Conservation (phyloP, 2,329 filamentous ascomycete genomes). For the Fusarium mangiferae region DNA sequence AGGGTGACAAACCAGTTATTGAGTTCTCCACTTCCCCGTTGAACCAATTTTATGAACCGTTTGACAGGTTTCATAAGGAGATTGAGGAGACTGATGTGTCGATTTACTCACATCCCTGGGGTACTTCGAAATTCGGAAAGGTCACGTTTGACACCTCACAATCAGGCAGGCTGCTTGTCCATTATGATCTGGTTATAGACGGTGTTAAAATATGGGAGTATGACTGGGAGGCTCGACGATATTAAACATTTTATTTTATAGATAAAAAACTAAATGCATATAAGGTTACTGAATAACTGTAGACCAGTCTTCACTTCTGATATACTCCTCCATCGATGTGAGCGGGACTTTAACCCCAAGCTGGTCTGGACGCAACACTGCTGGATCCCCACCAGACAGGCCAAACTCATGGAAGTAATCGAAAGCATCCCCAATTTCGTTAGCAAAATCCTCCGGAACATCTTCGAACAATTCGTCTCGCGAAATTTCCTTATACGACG, state of each 20-base stretch:
- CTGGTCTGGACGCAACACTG: not conserved
- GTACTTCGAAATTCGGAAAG: not conserved
- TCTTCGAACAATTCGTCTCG: not conserved
- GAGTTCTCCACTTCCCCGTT: not conserved
- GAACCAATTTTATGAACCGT: not conserved
- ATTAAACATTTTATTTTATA: accelerated
- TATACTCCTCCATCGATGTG: not conserved
- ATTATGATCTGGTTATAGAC: not conserved
- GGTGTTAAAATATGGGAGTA: not conserved
- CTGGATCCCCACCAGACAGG: not conserved
- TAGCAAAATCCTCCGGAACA: not conserved
- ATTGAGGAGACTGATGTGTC: not conserved
- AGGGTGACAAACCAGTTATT: not conserved
- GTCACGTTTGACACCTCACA: not conserved
- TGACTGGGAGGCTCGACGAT: not conserved
- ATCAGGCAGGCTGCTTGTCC: accelerated
- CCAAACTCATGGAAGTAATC: not conserved
- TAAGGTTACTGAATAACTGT: not conserved
- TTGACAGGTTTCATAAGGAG: not conserved
- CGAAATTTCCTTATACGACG: not conserved
- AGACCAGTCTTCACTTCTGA: not conserved
- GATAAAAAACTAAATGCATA: accelerated
- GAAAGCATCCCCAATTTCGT: not conserved
- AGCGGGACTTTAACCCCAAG: not conserved
- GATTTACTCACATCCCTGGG: not conserved